Conservation (phyloP, 306 rosid species). For the Trichosanthes truncata region DNA sequence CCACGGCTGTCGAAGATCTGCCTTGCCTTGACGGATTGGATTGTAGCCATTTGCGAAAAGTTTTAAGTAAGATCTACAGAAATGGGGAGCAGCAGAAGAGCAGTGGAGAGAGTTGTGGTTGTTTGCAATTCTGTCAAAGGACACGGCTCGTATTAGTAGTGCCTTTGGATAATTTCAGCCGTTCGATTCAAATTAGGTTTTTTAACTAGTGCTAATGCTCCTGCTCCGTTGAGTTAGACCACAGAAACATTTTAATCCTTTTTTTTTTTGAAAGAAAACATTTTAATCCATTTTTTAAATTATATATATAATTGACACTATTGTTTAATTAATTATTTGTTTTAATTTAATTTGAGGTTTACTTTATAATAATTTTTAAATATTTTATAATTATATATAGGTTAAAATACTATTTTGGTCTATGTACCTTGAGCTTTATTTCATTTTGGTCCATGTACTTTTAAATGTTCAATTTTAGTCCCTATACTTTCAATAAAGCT, state of each 20-base stretch:
- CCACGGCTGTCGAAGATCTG: constrained; percentile 99
- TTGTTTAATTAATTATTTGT: background rate
- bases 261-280: background rate
- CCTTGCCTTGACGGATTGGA: constrained; percentile 55
- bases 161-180: background rate
- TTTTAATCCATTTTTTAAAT: background rate
- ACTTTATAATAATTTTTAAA: background rate
- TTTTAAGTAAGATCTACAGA: constrained; percentile 5
- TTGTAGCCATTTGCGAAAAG: constrained; percentile 42
- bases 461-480: no score
- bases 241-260: background rate
- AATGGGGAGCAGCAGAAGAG: background rate
- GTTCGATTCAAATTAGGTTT: constrained; percentile 3
- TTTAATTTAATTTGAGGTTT: background rate
- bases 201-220: background rate
- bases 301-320: background rate
- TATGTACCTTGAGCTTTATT: no score
- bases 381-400: no score
- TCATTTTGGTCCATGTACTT: no score
- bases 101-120: background rate
- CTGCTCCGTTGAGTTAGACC: background rate
- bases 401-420: no score
- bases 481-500: no score
- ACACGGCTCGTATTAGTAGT: background rate
- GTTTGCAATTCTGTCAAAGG: background rate